phyloP scores from a whole-genome alignment of 192 early-diverging fungal genomes.

The Phlyctochytrium planicorne region DNA sequence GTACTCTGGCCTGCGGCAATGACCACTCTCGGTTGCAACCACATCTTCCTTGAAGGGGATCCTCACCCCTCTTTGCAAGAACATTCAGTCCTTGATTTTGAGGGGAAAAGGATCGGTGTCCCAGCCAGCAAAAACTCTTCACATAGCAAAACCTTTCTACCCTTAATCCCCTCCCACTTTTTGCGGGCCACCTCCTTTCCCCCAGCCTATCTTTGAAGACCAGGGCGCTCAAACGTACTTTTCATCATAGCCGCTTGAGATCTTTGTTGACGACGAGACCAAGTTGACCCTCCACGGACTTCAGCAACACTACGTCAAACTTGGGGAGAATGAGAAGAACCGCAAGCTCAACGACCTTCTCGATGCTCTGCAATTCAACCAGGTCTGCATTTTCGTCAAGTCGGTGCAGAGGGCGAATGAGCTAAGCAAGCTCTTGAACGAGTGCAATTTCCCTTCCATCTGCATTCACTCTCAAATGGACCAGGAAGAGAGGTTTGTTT shows the following conservation, averaged over 20 bases:
- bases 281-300: constrained; percentile 97
- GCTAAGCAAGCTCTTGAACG: constrained; percentile 81
- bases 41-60: no score
- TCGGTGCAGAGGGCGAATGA: constrained; percentile 82
- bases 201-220: no score
- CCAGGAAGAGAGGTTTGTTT: constrained; percentile 80
- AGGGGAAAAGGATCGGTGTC: no score
- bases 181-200: no score
- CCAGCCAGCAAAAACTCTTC: no score
- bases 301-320: constrained; percentile 89
- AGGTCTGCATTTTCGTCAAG: constrained; percentile 96
- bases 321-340: constrained; percentile 87
- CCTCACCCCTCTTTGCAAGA: no score
- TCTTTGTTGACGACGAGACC: constrained; percentile 97
- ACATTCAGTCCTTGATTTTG: no score
- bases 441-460: constrained; percentile 92
- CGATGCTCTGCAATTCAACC: constrained; percentile 96
- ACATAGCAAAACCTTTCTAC: no score
- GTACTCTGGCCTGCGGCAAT: no score
- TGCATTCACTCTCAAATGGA: constrained; percentile 88
- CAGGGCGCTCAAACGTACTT: no score
- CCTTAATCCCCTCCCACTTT: no score
- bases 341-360: constrained; percentile 89
- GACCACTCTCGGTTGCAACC: no score
- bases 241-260: constrained; percentile 95